These are phyloP conservation scores for Fragosphaeria purpurea DNA, from an alignment of 2,329 filamentous ascomycete species.

Conservation along the genomic window DNA sequence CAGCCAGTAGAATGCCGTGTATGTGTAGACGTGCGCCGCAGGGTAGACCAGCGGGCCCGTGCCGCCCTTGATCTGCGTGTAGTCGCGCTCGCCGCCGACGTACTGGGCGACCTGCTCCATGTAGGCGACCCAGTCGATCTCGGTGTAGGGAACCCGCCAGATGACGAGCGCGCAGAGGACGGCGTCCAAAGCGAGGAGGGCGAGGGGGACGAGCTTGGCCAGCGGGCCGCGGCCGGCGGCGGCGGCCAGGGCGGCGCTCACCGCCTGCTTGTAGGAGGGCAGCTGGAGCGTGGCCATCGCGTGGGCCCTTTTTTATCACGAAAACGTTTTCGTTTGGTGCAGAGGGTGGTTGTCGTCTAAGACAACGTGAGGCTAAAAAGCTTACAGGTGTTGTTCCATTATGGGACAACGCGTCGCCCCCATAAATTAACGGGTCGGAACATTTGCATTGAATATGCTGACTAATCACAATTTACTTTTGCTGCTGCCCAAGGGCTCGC, in stretches of 20 bases:
- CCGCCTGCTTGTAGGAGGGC: slow-evolving; percentile 12
- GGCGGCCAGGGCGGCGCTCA: slow-evolving; percentile 29
- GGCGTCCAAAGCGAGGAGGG: slow-evolving; percentile 61
- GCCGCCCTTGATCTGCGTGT: slow-evolving; percentile 71
- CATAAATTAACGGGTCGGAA: no score
- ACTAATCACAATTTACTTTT: no score
- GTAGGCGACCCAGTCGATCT: slow-evolving; percentile 96
- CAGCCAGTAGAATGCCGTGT: slow-evolving; percentile 65
- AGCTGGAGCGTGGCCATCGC: no score
- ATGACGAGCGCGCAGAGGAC: slow-evolving; percentile 65
- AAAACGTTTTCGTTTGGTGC: no score
- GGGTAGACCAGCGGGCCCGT: slow-evolving; percentile 95
- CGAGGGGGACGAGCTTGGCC: slow-evolving; percentile 42
- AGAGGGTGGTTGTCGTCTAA: no score
- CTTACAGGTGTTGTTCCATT: no score
- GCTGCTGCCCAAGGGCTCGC: slow-evolving; percentile 26
- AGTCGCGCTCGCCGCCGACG: slow-evolving; percentile 77
- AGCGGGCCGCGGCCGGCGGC: slow-evolving; percentile 39
- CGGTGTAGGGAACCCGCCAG: slow-evolving; percentile 81
- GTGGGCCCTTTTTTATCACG: no score
- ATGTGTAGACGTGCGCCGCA: slow-evolving; percentile 86
- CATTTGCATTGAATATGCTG: no score
- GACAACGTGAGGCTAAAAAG: no score
- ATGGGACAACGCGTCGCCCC: no score
- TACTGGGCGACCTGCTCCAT: slow-evolving; percentile 86